Percentiles rank a stretch among this genome's conserved stretches.
Evolutionary conservation across 2,329 filamentous ascomycete genomes (phyloP).

Genomic region (Tolypocladium amazonense): DNA sequence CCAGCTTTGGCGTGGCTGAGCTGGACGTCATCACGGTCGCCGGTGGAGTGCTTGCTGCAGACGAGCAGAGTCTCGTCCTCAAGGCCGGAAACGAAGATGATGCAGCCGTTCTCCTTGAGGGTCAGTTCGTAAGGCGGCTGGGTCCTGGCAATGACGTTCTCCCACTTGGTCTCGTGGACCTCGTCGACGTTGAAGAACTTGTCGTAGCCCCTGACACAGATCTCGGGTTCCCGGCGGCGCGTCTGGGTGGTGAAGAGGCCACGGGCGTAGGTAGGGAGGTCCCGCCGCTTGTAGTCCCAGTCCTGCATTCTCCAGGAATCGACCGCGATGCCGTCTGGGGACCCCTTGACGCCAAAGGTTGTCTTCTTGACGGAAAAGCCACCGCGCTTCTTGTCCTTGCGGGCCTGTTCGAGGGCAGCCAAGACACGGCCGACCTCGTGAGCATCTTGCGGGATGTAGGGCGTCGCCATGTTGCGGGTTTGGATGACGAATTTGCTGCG

Average conservation of each 20-base stretch:
- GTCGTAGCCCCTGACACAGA: slow-evolving; percentile 85
- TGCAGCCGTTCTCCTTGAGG: slow-evolving; percentile 98
- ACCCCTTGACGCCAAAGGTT: slow-evolving; percentile 58
- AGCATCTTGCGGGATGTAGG: slow-evolving; percentile 59
- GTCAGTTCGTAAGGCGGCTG: slow-evolving; percentile 88
- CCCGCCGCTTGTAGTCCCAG: slow-evolving; percentile 84
- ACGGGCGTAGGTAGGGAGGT: slow-evolving; percentile 84
- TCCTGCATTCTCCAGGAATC: slow-evolving; percentile 92
- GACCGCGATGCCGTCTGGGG: slow-evolving; percentile 55
- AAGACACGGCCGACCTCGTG: slow-evolving; percentile 58
- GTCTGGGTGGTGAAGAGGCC: slow-evolving; percentile 83
- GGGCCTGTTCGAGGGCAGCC: slow-evolving; percentile 45
- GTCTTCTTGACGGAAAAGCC: slow-evolving; percentile 69
- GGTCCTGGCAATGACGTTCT: slow-evolving; percentile 64
- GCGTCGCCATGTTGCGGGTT: slow-evolving; percentile 26
- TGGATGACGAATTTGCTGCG: background rate
- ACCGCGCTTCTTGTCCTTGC: slow-evolving; percentile 44
- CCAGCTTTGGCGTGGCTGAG: slow-evolving; percentile 78
- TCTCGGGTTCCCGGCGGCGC: slow-evolving; percentile 57
- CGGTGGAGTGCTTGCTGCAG: slow-evolving; percentile 98
- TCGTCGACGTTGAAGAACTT: slow-evolving; percentile 97
- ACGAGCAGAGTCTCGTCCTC: slow-evolving; percentile 84
- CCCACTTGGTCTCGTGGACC: slow-evolving; percentile 72
- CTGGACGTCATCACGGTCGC: slow-evolving; percentile 57
- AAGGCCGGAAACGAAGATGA: slow-evolving; percentile 90